phyloP scores from a whole-genome alignment of 805 yeast genomes.

The Millerozyma miso region DNA sequence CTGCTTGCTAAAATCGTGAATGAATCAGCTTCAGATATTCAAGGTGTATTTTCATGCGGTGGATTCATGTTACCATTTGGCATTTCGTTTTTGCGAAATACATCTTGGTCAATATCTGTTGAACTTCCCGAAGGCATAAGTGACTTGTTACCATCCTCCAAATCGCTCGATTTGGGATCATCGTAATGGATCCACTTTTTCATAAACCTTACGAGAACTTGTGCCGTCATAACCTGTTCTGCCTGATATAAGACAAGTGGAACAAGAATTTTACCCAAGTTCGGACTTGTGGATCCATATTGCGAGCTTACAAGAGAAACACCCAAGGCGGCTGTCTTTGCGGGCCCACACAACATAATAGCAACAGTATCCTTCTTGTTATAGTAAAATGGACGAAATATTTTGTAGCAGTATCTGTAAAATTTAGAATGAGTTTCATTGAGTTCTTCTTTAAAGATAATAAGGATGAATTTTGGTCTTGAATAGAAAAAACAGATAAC shows the following conservation, averaged over 20 bases:
- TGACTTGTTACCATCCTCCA: not conserved
- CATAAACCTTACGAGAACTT: constrained; percentile 61
- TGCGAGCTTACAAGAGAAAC: constrained; percentile 79
- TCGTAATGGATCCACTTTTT: constrained; percentile 60
- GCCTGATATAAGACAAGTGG: constrained; percentile 85
- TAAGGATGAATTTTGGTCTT: constrained; percentile 51
- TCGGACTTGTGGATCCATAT: constrained; percentile 58
- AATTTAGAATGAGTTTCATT: constrained; percentile 35
- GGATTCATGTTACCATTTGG: too few species aligned
- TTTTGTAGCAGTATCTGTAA: constrained; percentile 43
- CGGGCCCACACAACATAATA: constrained; percentile 85
- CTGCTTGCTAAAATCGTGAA: too few species aligned
- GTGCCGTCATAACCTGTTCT: constrained; percentile 82
- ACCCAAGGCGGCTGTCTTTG: constrained; percentile 90
- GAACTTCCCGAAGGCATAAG: not conserved
- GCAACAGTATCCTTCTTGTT: constrained; percentile 69
- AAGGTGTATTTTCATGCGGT: too few species aligned
- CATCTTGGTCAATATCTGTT: not conserved
- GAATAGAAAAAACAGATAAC: constrained; percentile 54
- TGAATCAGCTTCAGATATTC: too few species aligned
- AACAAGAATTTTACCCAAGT: constrained; percentile 68
- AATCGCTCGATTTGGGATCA: constrained; percentile 13
- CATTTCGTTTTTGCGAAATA: too few species aligned
- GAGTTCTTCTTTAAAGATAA: constrained; percentile 46
- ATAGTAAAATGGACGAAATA: constrained; percentile 65